A percentile compares a stretch with the other conserved stretches of the same genome.
phyloP scores from a whole-genome alignment of 257 asterid species.

The Solanum peruvianum region DNA sequence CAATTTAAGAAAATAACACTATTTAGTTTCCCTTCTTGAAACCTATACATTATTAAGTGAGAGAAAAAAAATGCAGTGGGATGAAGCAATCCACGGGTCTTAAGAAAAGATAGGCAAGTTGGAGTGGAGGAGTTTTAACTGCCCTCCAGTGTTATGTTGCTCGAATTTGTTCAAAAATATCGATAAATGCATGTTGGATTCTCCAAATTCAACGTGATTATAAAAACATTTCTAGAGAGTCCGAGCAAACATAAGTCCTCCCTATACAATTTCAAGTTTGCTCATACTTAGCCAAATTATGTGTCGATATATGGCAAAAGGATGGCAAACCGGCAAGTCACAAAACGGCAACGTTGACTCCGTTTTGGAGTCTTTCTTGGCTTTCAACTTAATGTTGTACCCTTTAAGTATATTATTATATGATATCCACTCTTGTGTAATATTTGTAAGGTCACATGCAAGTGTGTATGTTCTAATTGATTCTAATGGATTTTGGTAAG shows the following conservation, averaged over 20 bases:
- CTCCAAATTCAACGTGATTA: not conserved
- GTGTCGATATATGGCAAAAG: not conserved
- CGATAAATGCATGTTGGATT: not conserved
- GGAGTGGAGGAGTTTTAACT: not conserved
- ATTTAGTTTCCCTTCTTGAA: not conserved
- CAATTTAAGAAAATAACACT: not conserved
- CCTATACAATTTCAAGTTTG: conserved; percentile 6
- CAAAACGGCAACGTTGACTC: conserved; percentile 42
- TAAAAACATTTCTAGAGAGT: not conserved
- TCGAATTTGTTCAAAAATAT: not conserved
- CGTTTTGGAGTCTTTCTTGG: conserved; percentile 30
- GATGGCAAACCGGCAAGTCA: conserved; percentile 56
- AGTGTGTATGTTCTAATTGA: not conserved
- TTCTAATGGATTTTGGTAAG: not conserved
- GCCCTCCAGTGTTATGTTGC: not conserved
- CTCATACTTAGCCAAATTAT: conserved; percentile 1
- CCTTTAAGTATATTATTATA: not conserved
- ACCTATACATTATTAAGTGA: not conserved
- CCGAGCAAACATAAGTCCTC: not conserved
- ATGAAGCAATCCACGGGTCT: conserved; percentile 21
- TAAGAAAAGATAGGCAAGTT: not conserved
- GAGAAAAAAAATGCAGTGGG: conserved; percentile 9
- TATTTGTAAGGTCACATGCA: not conserved
- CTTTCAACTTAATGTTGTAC: not conserved
- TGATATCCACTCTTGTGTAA: not conserved